phyloP scores from a whole-genome alignment of 352 stramenopile species.

The Phytophthora uliginosa region DNA sequence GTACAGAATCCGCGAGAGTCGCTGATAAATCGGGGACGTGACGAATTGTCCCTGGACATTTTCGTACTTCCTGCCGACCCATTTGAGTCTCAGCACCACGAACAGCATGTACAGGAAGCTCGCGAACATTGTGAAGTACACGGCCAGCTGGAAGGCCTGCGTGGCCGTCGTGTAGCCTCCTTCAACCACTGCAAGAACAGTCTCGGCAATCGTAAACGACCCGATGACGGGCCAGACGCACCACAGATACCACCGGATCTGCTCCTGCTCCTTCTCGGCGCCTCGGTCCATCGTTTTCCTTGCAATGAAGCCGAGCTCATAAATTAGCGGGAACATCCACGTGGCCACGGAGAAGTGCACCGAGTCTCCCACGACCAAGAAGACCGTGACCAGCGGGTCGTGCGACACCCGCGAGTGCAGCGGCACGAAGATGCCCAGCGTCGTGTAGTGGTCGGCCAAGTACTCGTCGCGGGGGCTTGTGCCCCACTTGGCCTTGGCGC shows the following conservation, averaged over 20 bases:
- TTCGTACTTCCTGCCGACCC: slow-evolving; percentile 63
- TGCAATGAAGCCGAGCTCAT: slow-evolving; percentile 47
- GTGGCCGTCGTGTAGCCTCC: slow-evolving; percentile 53
- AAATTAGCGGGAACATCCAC: slow-evolving; percentile 53
- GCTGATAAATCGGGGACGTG: slow-evolving; percentile 64
- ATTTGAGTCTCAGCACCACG: slow-evolving; percentile 49
- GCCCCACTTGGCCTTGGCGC: slow-evolving; percentile 16
- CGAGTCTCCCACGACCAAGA: slow-evolving; percentile 45
- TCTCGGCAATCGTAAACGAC: slow-evolving; percentile 34
- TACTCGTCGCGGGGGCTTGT: slow-evolving; percentile 15
- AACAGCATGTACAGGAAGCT: slow-evolving; percentile 54
- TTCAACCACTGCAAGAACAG: slow-evolving; percentile 31
- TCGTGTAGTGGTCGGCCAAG: slow-evolving; percentile 40
- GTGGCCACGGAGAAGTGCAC: slow-evolving; percentile 46
- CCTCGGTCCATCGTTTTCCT: slow-evolving; percentile 55
- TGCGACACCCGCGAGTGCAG: slow-evolving; percentile 39
- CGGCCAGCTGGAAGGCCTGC: slow-evolving; percentile 41
- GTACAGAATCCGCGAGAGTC: slow-evolving; percentile 66
- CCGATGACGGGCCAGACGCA: slow-evolving; percentile 37
- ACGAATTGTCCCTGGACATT: slow-evolving; percentile 65
- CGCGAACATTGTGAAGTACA: slow-evolving; percentile 55
- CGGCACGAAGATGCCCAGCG: slow-evolving; percentile 43
- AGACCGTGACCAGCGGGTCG: slow-evolving; percentile 21
- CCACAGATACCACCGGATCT: slow-evolving; percentile 42
- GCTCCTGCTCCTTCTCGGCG: slow-evolving; percentile 42